Base-by-base conservation (phyloP, 1,284 basidiomycete genomes). In the Cystobasidiaceae sp. region DNA sequence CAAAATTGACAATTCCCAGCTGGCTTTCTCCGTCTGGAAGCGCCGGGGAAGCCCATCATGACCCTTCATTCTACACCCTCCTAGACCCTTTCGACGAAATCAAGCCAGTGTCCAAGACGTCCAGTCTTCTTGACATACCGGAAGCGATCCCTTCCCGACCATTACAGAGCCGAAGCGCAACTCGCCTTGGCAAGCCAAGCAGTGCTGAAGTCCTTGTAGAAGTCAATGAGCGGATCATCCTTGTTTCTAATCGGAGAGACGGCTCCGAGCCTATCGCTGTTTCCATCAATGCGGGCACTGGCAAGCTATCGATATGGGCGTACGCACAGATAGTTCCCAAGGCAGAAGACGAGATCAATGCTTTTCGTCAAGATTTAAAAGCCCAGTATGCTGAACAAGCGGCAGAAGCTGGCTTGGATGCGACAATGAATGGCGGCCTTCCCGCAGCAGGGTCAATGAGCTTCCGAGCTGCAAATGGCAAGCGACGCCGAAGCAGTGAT, bases 81-180 rank as follows among this genome's bases (percentile, higher is more conserved):
- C 84, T 84, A 8, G 86, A 85, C 68, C 85, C 88, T 0, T 85
- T 88, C 49, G 82, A 87, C 1, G 90, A 93, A 75, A 81, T 88
- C 55, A 82, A 83, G 28, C 68, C 68, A 28, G 63, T 67, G 4
- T 44, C 58, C 8, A 34, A 25, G 43, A 41, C 37, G 6, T 8
- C 49, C 0, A 27, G 25, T 33, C 46, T 52, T 8, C 19, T 33
- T 7, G 33, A 51, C 27, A n/a, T 49, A 25, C 32, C 43, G 27
- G 46, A 13, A 25, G 49, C 54, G 41, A 8, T 2, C 50, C 21
- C 44, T 13, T 23, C 30, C 4, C 43, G 48, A 4, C n/a, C 30
- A 15, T 9, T 49, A 8, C 27, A 4, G 11, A 30, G 33, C 13
- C n/a, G 44, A 17, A 27, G 41, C 21, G 4, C 30, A 4, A 32